phyloP scores from a whole-genome alignment of 192 early-diverging fungal genomes.

The Backusella tuberculispora region DNA sequence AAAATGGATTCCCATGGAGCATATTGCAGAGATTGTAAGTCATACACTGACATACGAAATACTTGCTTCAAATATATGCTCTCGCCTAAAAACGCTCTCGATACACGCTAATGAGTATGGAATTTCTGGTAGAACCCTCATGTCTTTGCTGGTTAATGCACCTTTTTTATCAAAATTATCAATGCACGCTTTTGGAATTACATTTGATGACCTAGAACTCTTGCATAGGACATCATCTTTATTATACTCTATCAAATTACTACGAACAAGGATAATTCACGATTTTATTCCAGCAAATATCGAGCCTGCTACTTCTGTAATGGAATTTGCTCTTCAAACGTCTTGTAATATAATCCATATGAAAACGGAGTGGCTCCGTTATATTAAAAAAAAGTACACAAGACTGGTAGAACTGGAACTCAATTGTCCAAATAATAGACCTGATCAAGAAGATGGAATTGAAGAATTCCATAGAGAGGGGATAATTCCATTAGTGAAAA shows the following conservation, averaged over 20 bases:
- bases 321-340: neutral
- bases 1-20: neutral
- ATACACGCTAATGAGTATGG: neutral
- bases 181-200: neutral
- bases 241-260: neutral
- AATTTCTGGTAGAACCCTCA: neutral
- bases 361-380: neutral
- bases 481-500: neutral
- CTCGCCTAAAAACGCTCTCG: neutral
- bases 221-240: neutral
- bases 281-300: neutral
- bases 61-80: neutral
- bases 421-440: neutral
- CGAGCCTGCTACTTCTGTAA: neutral
- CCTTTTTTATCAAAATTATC: neutral
- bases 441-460: neutral
- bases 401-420: neutral
- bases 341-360: neutral
- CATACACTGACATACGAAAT: conserved; percentile 1
- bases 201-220: neutral
- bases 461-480: neutral
- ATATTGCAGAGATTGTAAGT: neutral
- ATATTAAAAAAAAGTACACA: neutral
- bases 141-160: neutral
- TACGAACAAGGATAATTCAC: neutral